These are phyloP conservation scores for Pascua guehoae DNA, from an alignment of 1,284 basidiomycete genomes.

Conservation along the genomic window DNA sequence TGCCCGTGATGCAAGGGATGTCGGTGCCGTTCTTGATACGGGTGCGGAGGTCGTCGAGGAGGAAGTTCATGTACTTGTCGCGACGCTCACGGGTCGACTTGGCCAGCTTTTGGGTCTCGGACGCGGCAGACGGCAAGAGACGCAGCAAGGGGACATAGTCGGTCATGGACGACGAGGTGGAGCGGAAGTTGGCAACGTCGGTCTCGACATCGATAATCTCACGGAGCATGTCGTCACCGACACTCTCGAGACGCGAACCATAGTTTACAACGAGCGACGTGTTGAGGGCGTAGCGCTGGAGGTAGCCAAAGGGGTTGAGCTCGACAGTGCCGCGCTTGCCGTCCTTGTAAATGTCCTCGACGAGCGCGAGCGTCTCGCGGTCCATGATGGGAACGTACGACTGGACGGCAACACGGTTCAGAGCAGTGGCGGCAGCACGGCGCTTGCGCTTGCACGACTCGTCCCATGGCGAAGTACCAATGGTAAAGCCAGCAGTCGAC, in stretches of 20 bases:
- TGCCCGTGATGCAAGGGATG: constrained; percentile 19
- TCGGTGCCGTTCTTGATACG: constrained; percentile 17
- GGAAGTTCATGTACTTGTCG: constrained; percentile 17
- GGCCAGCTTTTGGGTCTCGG: background rate
- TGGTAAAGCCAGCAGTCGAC: constrained; percentile 16
- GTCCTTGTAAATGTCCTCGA: constrained; percentile 17
- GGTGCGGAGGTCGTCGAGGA: constrained; percentile 18
- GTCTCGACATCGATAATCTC: constrained; percentile 19
- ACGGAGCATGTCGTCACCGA: constrained; percentile 11
- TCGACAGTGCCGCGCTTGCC: constrained; percentile 13
- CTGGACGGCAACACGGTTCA: constrained; percentile 16
- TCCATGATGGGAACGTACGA: constrained; percentile 19
- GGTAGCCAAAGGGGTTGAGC: constrained; percentile 15
- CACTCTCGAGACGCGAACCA: constrained; percentile 13
- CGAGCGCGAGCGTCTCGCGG: constrained; percentile 18
- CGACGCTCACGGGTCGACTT: constrained; percentile 11
- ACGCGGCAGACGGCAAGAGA: constrained; percentile 2
- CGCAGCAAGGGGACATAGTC: constrained; percentile 21
- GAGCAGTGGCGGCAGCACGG: constrained; percentile 17
- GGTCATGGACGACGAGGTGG: constrained; percentile 7
- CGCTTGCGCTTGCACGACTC: constrained; percentile 22
- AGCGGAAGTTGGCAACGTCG: constrained; percentile 14
- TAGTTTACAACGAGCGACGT: constrained; percentile 19
- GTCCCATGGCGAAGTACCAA: constrained; percentile 21
- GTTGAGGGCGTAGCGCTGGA: constrained; percentile 19